Percentiles rank a stretch among this genome's conserved stretches.
These are phyloP conservation scores for Alternaria triticina DNA, from an alignment of 2,329 filamentous ascomycete genomes.

Conservation along the genomic window DNA sequence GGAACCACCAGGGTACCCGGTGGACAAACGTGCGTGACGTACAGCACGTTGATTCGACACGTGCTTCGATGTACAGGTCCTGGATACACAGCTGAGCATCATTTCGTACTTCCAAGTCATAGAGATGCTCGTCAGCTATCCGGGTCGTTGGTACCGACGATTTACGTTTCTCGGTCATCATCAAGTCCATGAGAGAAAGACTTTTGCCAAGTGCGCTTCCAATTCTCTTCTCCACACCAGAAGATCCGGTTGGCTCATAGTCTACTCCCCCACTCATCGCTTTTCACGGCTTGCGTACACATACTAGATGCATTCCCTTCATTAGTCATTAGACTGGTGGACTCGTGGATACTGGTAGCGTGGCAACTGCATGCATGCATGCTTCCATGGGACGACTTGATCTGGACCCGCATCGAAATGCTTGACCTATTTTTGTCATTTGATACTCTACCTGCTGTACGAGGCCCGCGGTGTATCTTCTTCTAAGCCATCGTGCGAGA, in stretches of 20 bases:
- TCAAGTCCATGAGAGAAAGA: neutral
- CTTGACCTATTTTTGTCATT: neutral
- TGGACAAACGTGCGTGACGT: slow-evolving; percentile 6
- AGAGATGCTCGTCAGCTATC: neutral
- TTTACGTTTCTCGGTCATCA: neutral
- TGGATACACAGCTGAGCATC: neutral
- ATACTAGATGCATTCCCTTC: neutral
- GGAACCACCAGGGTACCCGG: neutral
- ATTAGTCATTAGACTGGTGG: neutral
- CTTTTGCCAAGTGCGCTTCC: neutral
- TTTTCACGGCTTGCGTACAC: neutral
- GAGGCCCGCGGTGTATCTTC: neutral
- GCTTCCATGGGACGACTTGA: slow-evolving; percentile 3
- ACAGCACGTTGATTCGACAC: slow-evolving; percentile 10
- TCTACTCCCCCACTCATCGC: neutral
- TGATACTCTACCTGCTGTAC: neutral
- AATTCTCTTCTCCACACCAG: neutral
- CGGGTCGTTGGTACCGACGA: neutral
- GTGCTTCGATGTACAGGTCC: neutral
- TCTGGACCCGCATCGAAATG: neutral
- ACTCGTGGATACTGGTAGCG: neutral
- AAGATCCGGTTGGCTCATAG: neutral
- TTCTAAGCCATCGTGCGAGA: neutral
- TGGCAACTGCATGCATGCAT: neutral
- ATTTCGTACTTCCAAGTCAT: neutral